A percentile compares a stretch with the other conserved stretches of the same genome.
These are phyloP conservation scores for Trichoderma simmonsii DNA, from an alignment of 2,329 filamentous ascomycete species.

Conservation along the genomic window DNA sequence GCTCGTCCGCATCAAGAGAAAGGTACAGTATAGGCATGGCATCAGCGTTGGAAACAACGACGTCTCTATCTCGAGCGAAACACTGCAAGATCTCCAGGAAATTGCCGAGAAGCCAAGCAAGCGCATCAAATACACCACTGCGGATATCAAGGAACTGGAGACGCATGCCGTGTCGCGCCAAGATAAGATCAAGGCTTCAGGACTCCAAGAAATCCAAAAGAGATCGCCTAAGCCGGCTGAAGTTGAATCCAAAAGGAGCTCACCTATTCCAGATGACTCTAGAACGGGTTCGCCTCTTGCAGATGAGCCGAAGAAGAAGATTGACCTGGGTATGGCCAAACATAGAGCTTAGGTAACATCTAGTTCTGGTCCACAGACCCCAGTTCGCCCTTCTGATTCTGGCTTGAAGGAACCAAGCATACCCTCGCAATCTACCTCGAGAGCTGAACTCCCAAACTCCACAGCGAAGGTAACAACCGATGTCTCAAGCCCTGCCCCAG, in stretches of 20 bases:
- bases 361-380: background rate
- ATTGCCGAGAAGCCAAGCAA: background rate
- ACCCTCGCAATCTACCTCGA: background rate
- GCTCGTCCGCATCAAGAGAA: conserved; percentile 25
- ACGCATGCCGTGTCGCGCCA: background rate
- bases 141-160: conserved; percentile 18
- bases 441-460: background rate
- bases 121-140: conserved; percentile 21
- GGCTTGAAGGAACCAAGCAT: background rate
- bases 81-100: conserved; percentile 14
- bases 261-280: background rate
- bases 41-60: background rate
- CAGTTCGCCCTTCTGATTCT: background rate
- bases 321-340: background rate
- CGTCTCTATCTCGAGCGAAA: background rate
- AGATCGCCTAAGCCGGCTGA: background rate
- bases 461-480: background rate
- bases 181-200: conserved; percentile 10
- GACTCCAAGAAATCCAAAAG: conserved; percentile 3
- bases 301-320: background rate
- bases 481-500: background rate
- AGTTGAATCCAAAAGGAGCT: background rate
- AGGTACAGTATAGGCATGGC: conserved; percentile 16
- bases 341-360: background rate
- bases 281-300: background rate